Evolutionary conservation across 176 grass and related monocot species (phyloP).

Genomic region (Aegilops longissima): DNA sequence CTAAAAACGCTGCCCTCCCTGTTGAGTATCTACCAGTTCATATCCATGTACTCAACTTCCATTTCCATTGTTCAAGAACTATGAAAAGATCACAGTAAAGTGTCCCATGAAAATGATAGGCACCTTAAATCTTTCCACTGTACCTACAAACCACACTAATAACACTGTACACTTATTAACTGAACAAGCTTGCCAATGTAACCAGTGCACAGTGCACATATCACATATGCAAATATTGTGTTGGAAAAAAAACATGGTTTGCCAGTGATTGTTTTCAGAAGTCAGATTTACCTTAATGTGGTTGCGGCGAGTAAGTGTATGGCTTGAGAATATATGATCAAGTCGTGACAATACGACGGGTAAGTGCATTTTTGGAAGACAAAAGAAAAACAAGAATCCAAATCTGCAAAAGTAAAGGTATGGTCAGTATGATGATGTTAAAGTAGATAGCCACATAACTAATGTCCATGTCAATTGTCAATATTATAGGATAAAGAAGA

Average conservation of each 20-base stretch:
- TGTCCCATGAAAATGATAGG: background rate
- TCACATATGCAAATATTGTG: background rate
- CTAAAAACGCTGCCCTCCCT: constrained; percentile 6
- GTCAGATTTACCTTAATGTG: background rate
- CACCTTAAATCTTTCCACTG: background rate
- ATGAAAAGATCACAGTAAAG: constrained; percentile 12
- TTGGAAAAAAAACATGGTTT: constrained; percentile 24
- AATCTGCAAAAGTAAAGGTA: constrained; percentile 22
- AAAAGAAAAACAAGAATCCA: background rate
- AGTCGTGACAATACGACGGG: constrained; percentile 23
- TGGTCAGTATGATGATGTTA: background rate
- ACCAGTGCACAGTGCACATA: background rate
- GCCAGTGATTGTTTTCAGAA: background rate
- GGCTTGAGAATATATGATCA: constrained; percentile 2
- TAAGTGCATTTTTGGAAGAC: background rate
- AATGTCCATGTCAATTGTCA: constrained; percentile 9
- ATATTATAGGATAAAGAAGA: constrained; percentile 2
- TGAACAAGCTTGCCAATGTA: background rate
- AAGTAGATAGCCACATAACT: background rate
- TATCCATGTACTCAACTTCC: constrained; percentile 25
- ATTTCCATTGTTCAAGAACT: constrained; percentile 21
- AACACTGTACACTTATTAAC: constrained; percentile 5
- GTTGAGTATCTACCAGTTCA: constrained; percentile 23
- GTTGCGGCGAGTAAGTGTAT: background rate
- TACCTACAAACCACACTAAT: background rate